These are phyloP conservation scores for Cutaneotrichosporon cutaneum DNA, from an alignment of 1,284 basidiomycete genomes.

Conservation along the genomic window DNA sequence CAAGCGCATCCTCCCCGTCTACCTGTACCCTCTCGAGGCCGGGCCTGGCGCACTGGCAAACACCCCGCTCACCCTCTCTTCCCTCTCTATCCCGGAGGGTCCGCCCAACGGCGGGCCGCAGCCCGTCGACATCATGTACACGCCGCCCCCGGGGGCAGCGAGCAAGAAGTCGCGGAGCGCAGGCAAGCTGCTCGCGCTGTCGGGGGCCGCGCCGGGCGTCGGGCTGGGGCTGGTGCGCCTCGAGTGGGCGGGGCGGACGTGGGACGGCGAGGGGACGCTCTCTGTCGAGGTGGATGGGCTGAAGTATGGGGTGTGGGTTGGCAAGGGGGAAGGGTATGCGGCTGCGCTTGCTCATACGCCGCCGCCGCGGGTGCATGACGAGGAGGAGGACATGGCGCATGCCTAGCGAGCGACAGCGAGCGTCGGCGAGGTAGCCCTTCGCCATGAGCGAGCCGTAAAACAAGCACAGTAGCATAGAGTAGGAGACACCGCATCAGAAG, in stretches of 20 bases:
- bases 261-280: conserved; percentile 21
- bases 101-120: background rate
- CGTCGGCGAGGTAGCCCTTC: background rate
- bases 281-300: conserved; percentile 32
- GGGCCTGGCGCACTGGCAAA: background rate
- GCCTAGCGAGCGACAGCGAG: background rate
- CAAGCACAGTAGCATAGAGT: conserved; percentile 3
- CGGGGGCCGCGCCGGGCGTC: conserved; percentile 25
- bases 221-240: conserved; percentile 50
- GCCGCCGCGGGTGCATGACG: conserved; percentile 18
- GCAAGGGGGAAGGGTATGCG: conserved; percentile 42
- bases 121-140: conserved; percentile 38
- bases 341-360: conserved; percentile 24
- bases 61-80: background rate
- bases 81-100: background rate
- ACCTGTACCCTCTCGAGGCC: conserved; percentile 27
- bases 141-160: conserved; percentile 34
- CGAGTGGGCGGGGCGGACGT: conserved; percentile 47
- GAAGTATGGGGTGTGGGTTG: conserved; percentile 39
- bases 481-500: conserved; percentile 1
- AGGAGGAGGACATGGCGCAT: conserved; percentile 12
- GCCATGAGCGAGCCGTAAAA: background rate
- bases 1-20: conserved; percentile 84
- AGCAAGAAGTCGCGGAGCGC: conserved; percentile 44
- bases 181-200: conserved; percentile 45